phyloP scores from a whole-genome alignment of 306 rosid species.

The Cicer pinnatifidum region DNA sequence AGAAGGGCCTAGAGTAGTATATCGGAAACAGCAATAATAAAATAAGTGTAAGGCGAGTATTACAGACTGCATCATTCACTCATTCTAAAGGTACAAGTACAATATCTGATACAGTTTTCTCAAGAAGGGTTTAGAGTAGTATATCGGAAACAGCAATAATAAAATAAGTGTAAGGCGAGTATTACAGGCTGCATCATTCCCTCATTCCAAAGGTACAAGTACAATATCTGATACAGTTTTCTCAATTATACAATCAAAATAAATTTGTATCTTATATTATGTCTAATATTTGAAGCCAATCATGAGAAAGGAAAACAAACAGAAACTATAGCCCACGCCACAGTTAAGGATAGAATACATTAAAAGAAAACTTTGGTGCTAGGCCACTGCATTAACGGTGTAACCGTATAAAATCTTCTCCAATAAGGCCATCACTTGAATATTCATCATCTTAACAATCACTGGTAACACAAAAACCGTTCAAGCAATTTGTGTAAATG shows the following conservation, averaged over 20 bases:
- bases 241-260: constrained; percentile 14
- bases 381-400: constrained; percentile 10
- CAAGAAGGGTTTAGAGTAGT: constrained; percentile 84
- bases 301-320: constrained; percentile 29
- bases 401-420: constrained; percentile 15
- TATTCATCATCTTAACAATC: constrained; percentile 16
- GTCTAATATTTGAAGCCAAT: constrained; percentile 28
- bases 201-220: constrained; percentile 3
- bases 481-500: constrained; percentile 30
- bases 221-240: constrained; percentile 29
- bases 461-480: constrained; percentile 24
- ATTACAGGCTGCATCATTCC: background rate
- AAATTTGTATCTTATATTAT: constrained; percentile 14
- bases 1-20: constrained; percentile 80
- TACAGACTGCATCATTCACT: background rate
- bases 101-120: constrained; percentile 21
- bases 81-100: constrained; percentile 23
- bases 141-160: constrained; percentile 36
- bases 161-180: constrained; percentile 13
- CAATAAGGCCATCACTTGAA: constrained; percentile 7
- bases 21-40: constrained; percentile 34
- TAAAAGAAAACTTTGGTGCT: constrained; percentile 1
- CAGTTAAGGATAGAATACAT: constrained; percentile 7
- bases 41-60: constrained; percentile 6
- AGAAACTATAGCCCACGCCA: constrained; percentile 33